A percentile compares a stretch with the other conserved stretches of the same genome.
phyloP scores from a whole-genome alignment of 2,329 filamentous ascomycete species.

The Verticillium isaacii region DNA sequence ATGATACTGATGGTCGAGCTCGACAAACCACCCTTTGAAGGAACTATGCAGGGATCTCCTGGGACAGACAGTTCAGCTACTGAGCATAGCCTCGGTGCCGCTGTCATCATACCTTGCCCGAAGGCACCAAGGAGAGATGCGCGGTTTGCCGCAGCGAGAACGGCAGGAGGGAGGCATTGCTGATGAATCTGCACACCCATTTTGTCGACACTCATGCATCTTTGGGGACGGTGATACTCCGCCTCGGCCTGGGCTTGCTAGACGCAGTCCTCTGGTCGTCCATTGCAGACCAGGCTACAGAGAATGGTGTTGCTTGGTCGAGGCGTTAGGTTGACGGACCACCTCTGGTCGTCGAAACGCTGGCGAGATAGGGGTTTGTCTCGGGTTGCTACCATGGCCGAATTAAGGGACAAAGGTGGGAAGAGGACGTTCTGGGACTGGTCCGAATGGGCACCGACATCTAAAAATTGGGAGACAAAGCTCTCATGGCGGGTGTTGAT shows the following conservation, averaged over 20 bases:
- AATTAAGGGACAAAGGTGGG: neutral
- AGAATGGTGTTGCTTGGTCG: constrained; percentile 4
- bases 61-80: neutral
- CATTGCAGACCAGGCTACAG: constrained; percentile 6
- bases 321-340: neutral
- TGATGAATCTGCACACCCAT: neutral
- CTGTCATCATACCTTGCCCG: neutral
- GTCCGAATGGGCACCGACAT: neutral
- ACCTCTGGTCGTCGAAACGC: neutral
- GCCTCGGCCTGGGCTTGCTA: neutral
- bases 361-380: neutral
- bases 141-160: neutral
- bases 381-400: neutral
- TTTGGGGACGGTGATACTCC: constrained; percentile 3
- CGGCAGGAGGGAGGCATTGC: neutral
- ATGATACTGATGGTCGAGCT: neutral
- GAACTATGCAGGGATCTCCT: neutral
- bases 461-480: neutral
- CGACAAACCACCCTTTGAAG: neutral
- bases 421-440: constrained; percentile 1
- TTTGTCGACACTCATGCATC: constrained; percentile 4
- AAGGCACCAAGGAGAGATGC: neutral
- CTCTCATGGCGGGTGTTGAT: neutral
- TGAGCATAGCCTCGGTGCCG: neutral
- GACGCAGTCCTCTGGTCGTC: neutral